Evolutionary conservation across 257 asterid genomes (phyloP), one percentile per base, ranked within the genome.

Genomic region (Mentha longifolia): DNA sequence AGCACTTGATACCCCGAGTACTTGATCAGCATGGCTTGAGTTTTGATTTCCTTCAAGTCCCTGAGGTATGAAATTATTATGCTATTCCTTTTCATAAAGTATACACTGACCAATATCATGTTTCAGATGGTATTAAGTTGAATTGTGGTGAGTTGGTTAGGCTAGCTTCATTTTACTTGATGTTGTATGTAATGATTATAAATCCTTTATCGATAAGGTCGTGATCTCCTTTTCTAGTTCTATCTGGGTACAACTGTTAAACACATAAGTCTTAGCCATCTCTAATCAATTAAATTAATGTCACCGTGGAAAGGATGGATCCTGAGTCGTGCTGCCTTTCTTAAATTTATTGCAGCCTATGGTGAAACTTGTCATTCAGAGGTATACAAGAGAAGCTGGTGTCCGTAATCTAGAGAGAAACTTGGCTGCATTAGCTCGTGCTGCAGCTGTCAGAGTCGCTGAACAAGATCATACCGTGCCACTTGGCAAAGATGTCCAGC

Each of bases 381-480:
- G 95, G 74, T 95, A 95, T 79, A 95, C 99, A 61, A 89, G 99
- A 77, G 99, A 95, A 88, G 99, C 99, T 77, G 99, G 99, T 62
- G 99, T 95, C 25, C 95, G 99, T 39, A 84, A 80, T 80, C 86
- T 95, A 82, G 98, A 92, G 84, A 95, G 99, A 61, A 89, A 86
- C 83, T 84, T 95, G 77, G 94, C 99, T 78, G 97, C 99, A 79
- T 81, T 95, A 81, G 99, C 99, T 68, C 99, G 98, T 80, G 96
- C 95, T 54, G 98, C 97, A 15, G 99, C 99, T 39, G 98, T 95
- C 49, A 85, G 74, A 72, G 93, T 95, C 46, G 95, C 98, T 56
- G 98, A 95, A 79, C 96, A 83, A 80, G 95, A 86, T 74, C 89
- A 89, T 76, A 71, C 87, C 68, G 74, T 87, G 75, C 96, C 99